Evolutionary conservation across 768 basidiomycete species (phyloP), one percentile per base, ranked within the genome.

Genomic region (Kwoniella dejecticola): DNA sequence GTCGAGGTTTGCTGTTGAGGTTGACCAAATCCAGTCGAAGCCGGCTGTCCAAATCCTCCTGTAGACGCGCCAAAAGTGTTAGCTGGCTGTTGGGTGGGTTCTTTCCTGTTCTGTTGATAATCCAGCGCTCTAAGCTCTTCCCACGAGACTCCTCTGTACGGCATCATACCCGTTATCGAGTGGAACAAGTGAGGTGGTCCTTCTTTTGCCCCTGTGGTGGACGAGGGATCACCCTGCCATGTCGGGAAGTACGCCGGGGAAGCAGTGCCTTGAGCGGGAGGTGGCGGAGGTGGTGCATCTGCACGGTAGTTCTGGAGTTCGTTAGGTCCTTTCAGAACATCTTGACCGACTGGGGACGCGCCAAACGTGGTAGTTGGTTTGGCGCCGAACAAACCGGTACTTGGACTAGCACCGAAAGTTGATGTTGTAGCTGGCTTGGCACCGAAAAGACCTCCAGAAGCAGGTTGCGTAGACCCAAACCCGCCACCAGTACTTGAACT

Each of bases 211-310:
- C 50, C 36, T 8, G 55, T 19, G 12, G 60, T 54, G 30, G 64
- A 23, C 4, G 67, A 60, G 2, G 64, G 67, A 52, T 75, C 71
- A 55, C 65, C 61, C 24, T 72, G 71, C 74, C 74, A 76, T n/a
- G 82, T 85, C 4, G 81, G 79, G 44, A 77, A 75, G 72, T 87
- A 93, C 2, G 84, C 77, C 2, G 90, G 87, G 64, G 86, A 85
- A 15, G 85, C 81, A 0, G 89, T 84, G 38, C 91, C 91, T 1
- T 86, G 85, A 5, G 88, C 84, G 26, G 87, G 81, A 24, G 24
- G 82, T 79, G 54, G 74, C 64, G 63, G 83, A 81, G 33, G 69
- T 47, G 38, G 79, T 15, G 33, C 50, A 44, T 58, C 80, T 64
- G 56, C 29, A 31, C 54, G 23, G 60, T 63, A 66, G 13, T 62